phyloP scores from a whole-genome alignment of 306 rosid species.

The Medicago lupulina region DNA sequence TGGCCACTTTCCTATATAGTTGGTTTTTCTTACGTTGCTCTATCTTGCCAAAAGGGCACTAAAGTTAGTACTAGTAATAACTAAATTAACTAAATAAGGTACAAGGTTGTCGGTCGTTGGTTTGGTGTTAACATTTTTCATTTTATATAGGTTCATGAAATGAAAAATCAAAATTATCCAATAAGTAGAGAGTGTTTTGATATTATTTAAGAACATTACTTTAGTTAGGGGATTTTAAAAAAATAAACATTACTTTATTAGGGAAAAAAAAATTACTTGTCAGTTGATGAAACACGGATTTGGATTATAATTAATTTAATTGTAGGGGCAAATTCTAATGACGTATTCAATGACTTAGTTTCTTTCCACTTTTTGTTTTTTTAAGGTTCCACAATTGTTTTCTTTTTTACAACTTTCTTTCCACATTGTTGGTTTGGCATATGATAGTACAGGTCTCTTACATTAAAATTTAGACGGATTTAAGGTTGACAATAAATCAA shows the following conservation, averaged over 20 bases:
- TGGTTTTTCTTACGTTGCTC: constrained; percentile 22
- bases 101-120: background rate
- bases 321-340: constrained; percentile 5
- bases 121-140: background rate
- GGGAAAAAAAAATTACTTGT: background rate
- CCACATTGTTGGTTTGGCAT: background rate
- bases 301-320: constrained; percentile 25
- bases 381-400: too few species aligned
- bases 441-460: background rate
- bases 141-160: background rate
- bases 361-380: background rate
- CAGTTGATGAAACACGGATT: constrained; percentile 32
- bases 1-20: constrained; percentile 60
- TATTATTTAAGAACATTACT: constrained; percentile 32
- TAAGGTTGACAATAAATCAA: too few species aligned
- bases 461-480: too few species aligned
- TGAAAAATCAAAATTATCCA: constrained; percentile 4
- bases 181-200: background rate
- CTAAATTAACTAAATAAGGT: background rate
- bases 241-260: constrained; percentile 5
- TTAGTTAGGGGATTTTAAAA: background rate
- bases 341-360: constrained; percentile 9
- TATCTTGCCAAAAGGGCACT: constrained; percentile 26
- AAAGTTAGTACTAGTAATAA: background rate
- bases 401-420: background rate